A percentile compares a stretch with the other conserved stretches of the same genome.
Evolutionary conservation across 2,329 filamentous ascomycete species (phyloP).

Genomic region (Coniochaeta prunicola): DNA sequence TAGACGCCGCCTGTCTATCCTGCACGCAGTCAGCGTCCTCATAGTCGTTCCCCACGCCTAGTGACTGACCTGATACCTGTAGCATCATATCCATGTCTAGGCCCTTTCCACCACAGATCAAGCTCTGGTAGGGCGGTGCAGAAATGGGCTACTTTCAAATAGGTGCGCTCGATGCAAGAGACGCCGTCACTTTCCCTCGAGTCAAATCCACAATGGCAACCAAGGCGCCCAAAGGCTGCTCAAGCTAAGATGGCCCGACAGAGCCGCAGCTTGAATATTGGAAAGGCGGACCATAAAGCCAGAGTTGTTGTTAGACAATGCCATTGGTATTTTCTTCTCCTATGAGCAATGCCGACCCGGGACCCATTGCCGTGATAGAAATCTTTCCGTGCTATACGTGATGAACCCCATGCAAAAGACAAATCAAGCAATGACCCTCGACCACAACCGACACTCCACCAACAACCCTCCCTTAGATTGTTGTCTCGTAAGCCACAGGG

Average conservation of each 20-base stretch:
- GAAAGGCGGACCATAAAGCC: not conserved
- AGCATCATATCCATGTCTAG: no score
- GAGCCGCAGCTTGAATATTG: not conserved
- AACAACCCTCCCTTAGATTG: constrained; percentile 60
- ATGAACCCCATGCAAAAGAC: constrained; percentile 25
- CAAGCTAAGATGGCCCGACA: not conserved
- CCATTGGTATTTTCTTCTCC: constrained; percentile 24
- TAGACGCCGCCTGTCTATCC: no score
- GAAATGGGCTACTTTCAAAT: no score
- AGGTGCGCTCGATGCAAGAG: no score
- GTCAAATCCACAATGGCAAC: no score
- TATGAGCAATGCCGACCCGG: constrained; percentile 24
- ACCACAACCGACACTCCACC: constrained; percentile 9
- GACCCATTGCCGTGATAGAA: constrained; percentile 23
- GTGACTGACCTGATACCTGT: no score
- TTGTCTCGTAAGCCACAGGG: constrained; percentile 94
- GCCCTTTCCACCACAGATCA: no score
- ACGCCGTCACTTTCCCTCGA: no score
- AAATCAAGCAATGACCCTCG: constrained; percentile 22
- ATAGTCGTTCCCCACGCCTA: no score
- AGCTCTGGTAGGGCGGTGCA: no score
- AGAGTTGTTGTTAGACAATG: constrained; percentile 2
- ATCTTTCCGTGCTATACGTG: constrained; percentile 25
- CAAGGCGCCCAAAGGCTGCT: not conserved
- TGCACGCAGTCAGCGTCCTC: no score